A percentile compares a stretch with the other conserved stretches of the same genome.
Conservation (phyloP, 345 rosid species). For the Euclidium syriacum region DNA sequence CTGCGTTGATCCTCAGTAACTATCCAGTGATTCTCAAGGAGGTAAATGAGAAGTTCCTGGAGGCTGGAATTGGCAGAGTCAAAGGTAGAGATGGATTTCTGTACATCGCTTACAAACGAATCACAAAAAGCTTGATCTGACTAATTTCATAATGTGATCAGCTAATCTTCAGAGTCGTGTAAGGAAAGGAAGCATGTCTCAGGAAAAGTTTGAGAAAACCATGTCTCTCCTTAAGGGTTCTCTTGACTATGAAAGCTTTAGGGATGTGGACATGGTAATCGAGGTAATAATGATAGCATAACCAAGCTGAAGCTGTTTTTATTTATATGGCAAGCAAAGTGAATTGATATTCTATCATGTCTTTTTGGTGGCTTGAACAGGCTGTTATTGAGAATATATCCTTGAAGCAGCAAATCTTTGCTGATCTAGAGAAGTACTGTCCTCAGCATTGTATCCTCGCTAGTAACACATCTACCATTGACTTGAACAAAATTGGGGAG, state of each 20-base stretch:
- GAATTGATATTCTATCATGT: conserved; percentile 6
- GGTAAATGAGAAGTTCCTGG: conserved; percentile 81
- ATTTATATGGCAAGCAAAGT: conserved; percentile 9
- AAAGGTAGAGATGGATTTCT: conserved; percentile 44
- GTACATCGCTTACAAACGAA: conserved; percentile 10
- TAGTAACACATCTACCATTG: conserved; percentile 93
- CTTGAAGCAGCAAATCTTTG: conserved; percentile 92
- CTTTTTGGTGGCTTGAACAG: conserved; percentile 49
- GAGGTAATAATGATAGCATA: conserved; percentile 53
- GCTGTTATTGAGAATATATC: conserved; percentile 88
- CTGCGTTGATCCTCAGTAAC: conserved; percentile 74
- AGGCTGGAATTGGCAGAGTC: conserved; percentile 81
- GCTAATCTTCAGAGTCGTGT: conserved; percentile 91
- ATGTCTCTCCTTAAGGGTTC: conserved; percentile 68
- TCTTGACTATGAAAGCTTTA: conserved; percentile 81
- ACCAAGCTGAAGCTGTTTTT: conserved; percentile 8
- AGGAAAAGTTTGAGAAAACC: conserved; percentile 75
- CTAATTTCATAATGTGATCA: conserved; percentile 26
- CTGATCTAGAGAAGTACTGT: conserved; percentile 87
- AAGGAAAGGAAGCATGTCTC: conserved; percentile 76
- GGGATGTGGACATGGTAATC: conserved; percentile 89
- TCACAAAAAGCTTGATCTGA: conserved; percentile 20
- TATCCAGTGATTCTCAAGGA: conserved; percentile 84
- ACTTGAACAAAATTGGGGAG: conserved; percentile 82
- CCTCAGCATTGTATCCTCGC: conserved; percentile 88